A percentile compares a stretch with the other conserved stretches of the same genome.
phyloP scores from a whole-genome alignment of 2,329 filamentous ascomycete genomes.

The Colletotrichum eleusines region DNA sequence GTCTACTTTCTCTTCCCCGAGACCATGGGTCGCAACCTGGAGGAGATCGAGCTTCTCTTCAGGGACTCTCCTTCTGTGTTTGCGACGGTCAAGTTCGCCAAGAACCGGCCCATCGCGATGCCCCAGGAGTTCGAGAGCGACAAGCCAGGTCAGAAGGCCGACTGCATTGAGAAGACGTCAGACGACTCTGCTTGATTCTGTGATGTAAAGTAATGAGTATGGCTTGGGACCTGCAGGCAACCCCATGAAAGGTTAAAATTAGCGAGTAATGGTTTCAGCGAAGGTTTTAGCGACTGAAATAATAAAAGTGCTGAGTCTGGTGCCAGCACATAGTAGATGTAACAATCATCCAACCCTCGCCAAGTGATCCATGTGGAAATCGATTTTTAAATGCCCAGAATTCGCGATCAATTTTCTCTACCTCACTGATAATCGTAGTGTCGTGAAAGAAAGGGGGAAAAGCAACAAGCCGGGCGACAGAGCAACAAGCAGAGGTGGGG shows the following conservation, averaged over 20 bases:
- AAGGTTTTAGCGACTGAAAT: constrained; percentile 6
- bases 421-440: background rate
- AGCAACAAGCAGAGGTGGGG: too few species aligned
- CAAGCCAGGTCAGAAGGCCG: constrained; percentile 45
- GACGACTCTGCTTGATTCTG: constrained; percentile 35
- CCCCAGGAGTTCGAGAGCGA: constrained; percentile 47
- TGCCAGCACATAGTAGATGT: background rate
- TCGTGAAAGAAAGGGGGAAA: too few species aligned
- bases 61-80: constrained; percentile 53
- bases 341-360: background rate
- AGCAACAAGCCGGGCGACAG: background rate
- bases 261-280: constrained; percentile 36
- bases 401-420: too few species aligned
- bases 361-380: background rate
- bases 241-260: constrained; percentile 15
- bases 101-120: constrained; percentile 50
- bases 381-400: background rate
- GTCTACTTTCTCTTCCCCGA: constrained; percentile 61
- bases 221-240: constrained; percentile 10
- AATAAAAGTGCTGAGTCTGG: constrained; percentile 9
- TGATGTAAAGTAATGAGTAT: constrained; percentile 5
- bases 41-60: constrained; percentile 60
- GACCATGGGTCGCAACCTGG: constrained; percentile 63
- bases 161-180: constrained; percentile 42
- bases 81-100: constrained; percentile 53